Base-by-base conservation (phyloP, 768 basidiomycete species). In the Rhizopogon sp. region DNA sequence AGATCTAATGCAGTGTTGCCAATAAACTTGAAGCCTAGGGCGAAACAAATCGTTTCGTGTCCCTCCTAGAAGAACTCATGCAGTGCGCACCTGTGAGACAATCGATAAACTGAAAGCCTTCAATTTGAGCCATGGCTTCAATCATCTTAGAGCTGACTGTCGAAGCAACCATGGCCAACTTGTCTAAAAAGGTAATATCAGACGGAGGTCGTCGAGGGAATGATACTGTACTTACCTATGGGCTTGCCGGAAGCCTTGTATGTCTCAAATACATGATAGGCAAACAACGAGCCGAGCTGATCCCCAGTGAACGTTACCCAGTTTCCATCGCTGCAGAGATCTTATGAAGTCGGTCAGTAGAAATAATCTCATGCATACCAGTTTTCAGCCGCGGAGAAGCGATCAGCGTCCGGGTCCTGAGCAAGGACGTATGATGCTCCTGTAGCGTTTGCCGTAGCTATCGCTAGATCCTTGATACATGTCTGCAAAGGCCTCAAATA, bases 111-210 rank as follows among this genome's bases (percentile, higher is more conserved):
- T 78, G 83, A 74, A 94, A 93, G 1, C 90, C 90, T 63, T 94
- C 92, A 5, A 65, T 65, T 33, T 71, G 64, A 0, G 92, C 91
- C 74, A 95, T 89, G 2, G 80, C 74, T 63, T 86, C 84, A 6
- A 94, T 71, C 91, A 95, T 91, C 70, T 90, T 93, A 13, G 90
- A 93, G 64, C 90, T 93, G 14, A 95, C 93, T 5, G 90, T 90
- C 1, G 92, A 93, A 5, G 89, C 90, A 6, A 93, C 85, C 83
- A 95, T 89, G 2, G 87, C 90, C 6, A 93, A 72, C 61, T 83
- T 85, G 5, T 80, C 79, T 71, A 74, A 33, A 33, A 20, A 73
- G 67, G 55, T 75, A 72, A 11, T 66, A 54, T 62, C 74, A 75
- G 65, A 76, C 79, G 3, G 45, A 66, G 72, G 14, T 72, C 66